phyloP scores from a whole-genome alignment of 2,329 filamentous ascomycete genomes.

The Amauroascus verrucosus region DNA sequence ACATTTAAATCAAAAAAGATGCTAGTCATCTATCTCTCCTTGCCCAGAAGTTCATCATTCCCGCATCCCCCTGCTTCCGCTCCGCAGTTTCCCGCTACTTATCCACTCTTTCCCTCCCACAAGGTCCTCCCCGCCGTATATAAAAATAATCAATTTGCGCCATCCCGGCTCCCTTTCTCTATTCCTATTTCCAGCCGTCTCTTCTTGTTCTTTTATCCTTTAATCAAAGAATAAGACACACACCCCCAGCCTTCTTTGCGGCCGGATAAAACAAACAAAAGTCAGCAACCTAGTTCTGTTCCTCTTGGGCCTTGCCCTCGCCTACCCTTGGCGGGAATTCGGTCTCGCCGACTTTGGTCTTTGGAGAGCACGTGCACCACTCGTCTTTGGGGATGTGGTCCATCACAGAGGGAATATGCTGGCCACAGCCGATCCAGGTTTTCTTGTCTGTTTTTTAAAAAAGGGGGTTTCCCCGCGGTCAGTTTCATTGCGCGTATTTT shows the following conservation, averaged over 20 bases:
- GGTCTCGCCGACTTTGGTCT: constrained; percentile 42
- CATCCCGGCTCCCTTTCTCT: no score
- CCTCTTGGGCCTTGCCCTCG: constrained; percentile 14
- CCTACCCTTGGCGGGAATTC: constrained; percentile 46
- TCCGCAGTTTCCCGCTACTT: no score
- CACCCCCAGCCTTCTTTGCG: not conserved
- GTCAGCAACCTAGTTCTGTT: constrained; percentile 5
- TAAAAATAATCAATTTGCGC: no score
- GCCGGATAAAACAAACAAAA: not conserved
- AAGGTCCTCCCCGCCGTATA: no score
- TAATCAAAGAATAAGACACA: constrained; percentile 4
- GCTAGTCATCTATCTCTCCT: no score
- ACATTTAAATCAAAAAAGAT: no score
- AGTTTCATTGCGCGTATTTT: no score
- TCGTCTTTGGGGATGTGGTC: constrained; percentile 40
- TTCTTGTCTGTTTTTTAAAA: constrained; percentile 33
- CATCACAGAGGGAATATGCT: constrained; percentile 45
- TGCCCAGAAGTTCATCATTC: no score
- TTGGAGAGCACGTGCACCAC: constrained; percentile 48
- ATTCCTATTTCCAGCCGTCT: no score
- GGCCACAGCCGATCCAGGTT: constrained; percentile 46
- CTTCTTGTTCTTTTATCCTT: no score
- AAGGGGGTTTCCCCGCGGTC: not conserved
- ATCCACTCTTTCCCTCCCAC: no score
- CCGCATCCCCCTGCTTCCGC: no score